Base-by-base conservation (phyloP, 2,329 filamentous ascomycete genomes). In the Scytalidium sp. region DNA sequence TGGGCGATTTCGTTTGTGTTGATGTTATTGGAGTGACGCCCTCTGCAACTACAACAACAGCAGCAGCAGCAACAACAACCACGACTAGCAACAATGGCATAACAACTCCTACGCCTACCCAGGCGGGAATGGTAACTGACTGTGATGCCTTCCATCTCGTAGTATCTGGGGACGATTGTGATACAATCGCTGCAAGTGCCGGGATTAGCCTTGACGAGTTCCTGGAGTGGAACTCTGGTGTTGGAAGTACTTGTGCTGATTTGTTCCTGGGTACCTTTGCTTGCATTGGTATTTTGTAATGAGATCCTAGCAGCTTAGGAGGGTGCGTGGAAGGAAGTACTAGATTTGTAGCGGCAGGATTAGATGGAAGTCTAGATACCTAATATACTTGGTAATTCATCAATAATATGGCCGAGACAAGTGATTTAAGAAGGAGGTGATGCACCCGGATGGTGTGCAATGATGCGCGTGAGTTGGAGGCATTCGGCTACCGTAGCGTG, bases 211-310 rank as follows among this genome's bases (percentile, higher is more conserved):
- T 63, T 10, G 48, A 47, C 11, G 45, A 65, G 8, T 54, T 63
- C 13, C 32, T 56, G 19, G 41, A 47, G 41, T 65, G 65, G 64
- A 64, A 70, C 54, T 61, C 65, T 11, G 52, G 52, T 15, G 54
- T 62, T 17, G 54, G 56, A 2, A 41, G 44, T 17, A 49, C 51
- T 22, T 68, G 66, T 48, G 32, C 41, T 9, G 50, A 49, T 8
- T 55, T 68, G 11, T 56, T 59, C 55, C 44, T 41, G 3, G 53
- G 55, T 5, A 52, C 49, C 17, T 61, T 60, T 40, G 51, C 50
- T 41, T 64, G 61, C 41, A 54, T 63, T n/a, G 13, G 17, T 10
- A 50, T 49, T 19, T n/a, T n/a, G n/a, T n/a, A n/a, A n/a, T n/a
- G n/a, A n/a, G n/a, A n/a, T n/a, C n/a, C n/a, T n/a, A n/a, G n/a